These are phyloP conservation scores for Graphilbum sp. DNA, from an alignment of 2,329 filamentous ascomycete genomes.

Conservation along the genomic window DNA sequence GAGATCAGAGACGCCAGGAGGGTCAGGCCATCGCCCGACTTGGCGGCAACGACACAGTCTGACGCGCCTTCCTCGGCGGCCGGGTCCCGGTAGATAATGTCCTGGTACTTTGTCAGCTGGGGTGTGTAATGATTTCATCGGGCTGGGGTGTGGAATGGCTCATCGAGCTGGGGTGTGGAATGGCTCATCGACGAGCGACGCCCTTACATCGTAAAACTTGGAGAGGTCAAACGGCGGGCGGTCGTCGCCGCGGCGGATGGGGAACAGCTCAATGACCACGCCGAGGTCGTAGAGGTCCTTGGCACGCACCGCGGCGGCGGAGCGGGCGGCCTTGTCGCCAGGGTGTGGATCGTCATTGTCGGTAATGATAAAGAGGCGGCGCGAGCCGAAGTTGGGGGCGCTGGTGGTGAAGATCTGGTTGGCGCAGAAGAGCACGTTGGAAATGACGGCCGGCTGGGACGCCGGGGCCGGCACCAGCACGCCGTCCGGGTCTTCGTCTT, in stretches of 20 bases:
- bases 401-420: conserved; percentile 95
- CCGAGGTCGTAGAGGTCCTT: conserved; percentile 92
- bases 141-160: too few species aligned
- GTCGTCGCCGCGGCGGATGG: conserved; percentile 55
- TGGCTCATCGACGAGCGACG: background rate
- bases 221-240: conserved; percentile 69
- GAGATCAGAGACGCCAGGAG: conserved; percentile 65
- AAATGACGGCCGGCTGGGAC: conserved; percentile 55
- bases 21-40: conserved; percentile 43
- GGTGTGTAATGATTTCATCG: too few species aligned
- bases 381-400: conserved; percentile 83
- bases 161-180: too few species aligned
- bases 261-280: conserved; percentile 83
- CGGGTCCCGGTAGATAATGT: conserved; percentile 76
- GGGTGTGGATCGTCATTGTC: conserved; percentile 79
- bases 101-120: conserved; percentile 31
- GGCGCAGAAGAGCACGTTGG: conserved; percentile 81
- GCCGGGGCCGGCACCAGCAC: conserved; percentile 49
- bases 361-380: conserved; percentile 88
- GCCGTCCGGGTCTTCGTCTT: conserved; percentile 53
- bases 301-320: conserved; percentile 68
- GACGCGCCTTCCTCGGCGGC: conserved; percentile 50
- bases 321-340: conserved; percentile 53
- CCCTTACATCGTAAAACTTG: conserved; percentile 76
- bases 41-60: conserved; percentile 41